phyloP scores from a whole-genome alignment of 345 rosid genomes.

The Litchi chinensis region DNA sequence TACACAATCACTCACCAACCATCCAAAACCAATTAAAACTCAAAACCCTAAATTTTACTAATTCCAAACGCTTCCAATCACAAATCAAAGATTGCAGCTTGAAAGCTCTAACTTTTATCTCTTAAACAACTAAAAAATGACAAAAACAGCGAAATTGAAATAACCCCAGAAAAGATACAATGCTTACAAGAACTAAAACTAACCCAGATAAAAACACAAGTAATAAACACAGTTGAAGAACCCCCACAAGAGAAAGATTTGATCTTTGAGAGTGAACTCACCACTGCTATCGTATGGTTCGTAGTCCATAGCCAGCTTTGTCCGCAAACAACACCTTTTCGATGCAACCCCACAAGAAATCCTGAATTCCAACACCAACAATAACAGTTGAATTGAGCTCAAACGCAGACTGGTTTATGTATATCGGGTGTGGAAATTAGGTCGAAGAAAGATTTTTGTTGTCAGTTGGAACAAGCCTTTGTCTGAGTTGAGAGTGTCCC shows the following conservation, averaged over 20 bases:
- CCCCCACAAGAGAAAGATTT: slow-evolving; percentile 9
- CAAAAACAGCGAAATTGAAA: not conserved
- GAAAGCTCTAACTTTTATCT: not conserved
- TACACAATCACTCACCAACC: not conserved
- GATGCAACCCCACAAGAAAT: not conserved
- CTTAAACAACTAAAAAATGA: not conserved
- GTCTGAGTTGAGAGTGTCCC: not conserved
- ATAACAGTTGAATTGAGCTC: not conserved
- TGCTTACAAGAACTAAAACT: not conserved
- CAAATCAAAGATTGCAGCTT: slow-evolving; percentile 4
- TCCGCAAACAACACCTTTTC: not conserved
- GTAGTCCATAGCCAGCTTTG: slow-evolving; percentile 62
- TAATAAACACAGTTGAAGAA: not conserved
- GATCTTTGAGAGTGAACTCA: slow-evolving; percentile 41
- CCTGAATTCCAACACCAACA: not conserved
- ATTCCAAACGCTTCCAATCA: not conserved
- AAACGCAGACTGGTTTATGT: not conserved
- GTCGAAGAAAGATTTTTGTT: not conserved
- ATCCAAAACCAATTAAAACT: not conserved
- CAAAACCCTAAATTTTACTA: slow-evolving; percentile 9
- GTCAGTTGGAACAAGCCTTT: not conserved
- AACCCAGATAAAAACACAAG: slow-evolving; percentile 10
- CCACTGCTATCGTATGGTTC: slow-evolving; percentile 80
- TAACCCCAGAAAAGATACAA: slow-evolving; percentile 13
- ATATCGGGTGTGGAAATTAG: slow-evolving; percentile 1